Evolutionary conservation across 1,139 yeast genomes (phyloP).

Genomic region (Debaryomyces subglobosus): DNA sequence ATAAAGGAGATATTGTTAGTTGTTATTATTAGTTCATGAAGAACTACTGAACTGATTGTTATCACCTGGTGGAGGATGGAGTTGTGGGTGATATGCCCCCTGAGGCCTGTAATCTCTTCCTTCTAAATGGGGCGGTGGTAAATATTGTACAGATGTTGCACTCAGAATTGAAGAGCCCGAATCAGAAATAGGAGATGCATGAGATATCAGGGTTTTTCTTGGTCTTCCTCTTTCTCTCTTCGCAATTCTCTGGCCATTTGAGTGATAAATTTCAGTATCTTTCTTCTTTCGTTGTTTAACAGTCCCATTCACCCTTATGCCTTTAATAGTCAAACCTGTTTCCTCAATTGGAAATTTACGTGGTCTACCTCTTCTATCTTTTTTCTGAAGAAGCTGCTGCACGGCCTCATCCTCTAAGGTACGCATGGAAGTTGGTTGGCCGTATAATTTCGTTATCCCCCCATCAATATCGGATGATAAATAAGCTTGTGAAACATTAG

Average conservation of each 20-base stretch:
- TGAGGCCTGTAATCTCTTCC: background rate
- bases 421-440: conserved; percentile 33
- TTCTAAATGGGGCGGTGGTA: background rate
- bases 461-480: conserved; percentile 5
- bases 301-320: conserved; percentile 47
- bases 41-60: background rate
- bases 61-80: background rate
- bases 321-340: conserved; percentile 52
- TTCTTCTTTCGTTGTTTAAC: conserved; percentile 26
- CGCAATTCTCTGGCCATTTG: conserved; percentile 14
- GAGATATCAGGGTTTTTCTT: conserved; percentile 10
- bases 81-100: background rate
- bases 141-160: background rate
- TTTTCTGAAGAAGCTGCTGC: conserved; percentile 40
- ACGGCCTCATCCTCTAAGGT: conserved; percentile 42
- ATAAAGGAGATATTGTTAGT: background rate
- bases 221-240: conserved; percentile 25
- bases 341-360: conserved; percentile 54
- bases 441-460: conserved; percentile 25
- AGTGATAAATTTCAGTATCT: conserved; percentile 25
- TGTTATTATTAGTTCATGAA: background rate
- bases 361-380: conserved; percentile 54
- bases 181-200: background rate
- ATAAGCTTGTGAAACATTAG: background rate
- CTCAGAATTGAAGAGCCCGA: background rate